phyloP scores from a whole-genome alignment of 768 basidiomycete genomes.

The Mycena venus region DNA sequence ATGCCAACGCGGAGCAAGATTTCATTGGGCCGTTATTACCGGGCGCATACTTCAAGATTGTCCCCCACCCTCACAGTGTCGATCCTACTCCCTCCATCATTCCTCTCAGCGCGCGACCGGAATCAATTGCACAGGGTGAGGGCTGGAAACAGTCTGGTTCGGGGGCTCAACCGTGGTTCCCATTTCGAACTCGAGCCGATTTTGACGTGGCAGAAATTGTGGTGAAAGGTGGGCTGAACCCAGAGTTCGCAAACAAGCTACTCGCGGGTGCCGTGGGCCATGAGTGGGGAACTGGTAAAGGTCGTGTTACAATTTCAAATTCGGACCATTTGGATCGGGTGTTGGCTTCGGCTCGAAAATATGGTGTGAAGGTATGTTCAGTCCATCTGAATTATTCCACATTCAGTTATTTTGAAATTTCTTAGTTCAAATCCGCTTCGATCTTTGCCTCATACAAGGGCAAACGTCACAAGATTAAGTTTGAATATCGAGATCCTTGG shows the following conservation, averaged over 20 bases:
- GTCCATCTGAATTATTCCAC: not conserved
- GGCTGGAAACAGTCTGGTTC: too few species aligned
- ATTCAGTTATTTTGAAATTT: too few species aligned
- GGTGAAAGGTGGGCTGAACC: conserved; percentile 27
- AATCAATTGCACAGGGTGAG: too few species aligned
- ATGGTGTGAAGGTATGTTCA: conserved; percentile 25
- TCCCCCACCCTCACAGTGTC: too few species aligned
- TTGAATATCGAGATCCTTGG: too few species aligned
- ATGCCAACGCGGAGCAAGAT: not conserved
- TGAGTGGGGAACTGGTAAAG: conserved; percentile 30
- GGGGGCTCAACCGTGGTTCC: conserved; percentile 37
- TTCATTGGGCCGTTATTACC: conserved; percentile 1
- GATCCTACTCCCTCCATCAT: not conserved
- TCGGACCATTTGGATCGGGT: conserved; percentile 34
- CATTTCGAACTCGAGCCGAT: conserved; percentile 39
- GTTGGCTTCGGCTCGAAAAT: conserved; percentile 36
- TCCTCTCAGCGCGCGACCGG: not conserved
- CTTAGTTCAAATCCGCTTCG: conserved; percentile 34
- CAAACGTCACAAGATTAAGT: conserved; percentile 29
- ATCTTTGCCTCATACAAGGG: conserved; percentile 34
- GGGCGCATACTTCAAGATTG: too few species aligned
- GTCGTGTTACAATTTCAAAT: conserved; percentile 36
- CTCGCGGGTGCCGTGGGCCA: conserved; percentile 30
- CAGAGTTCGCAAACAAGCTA: not conserved
- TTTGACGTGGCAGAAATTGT: conserved; percentile 42